phyloP scores from a whole-genome alignment of 106 monocot genomes.

The Allium cepa region DNA sequence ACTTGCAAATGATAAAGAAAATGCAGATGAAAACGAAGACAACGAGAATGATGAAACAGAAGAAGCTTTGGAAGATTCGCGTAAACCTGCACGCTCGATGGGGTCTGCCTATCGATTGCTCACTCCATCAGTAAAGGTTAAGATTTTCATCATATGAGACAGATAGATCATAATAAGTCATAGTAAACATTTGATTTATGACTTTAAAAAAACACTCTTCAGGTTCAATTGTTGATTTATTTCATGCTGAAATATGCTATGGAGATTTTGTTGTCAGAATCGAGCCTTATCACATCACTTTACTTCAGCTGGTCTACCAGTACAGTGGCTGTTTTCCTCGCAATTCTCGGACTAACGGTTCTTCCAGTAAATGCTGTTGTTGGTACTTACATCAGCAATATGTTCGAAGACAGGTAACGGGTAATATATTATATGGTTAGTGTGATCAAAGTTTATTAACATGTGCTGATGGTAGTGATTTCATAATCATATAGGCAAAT shows the following conservation, averaged over 20 bases:
- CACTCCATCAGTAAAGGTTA: conserved; percentile 48
- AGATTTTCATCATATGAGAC: not conserved
- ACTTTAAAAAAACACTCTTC: not conserved
- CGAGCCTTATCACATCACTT: conserved; percentile 34
- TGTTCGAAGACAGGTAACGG: conserved; percentile 44
- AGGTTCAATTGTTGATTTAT: conserved; percentile 50
- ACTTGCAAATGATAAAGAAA: conserved; percentile 20
- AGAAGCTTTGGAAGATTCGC: conserved; percentile 24
- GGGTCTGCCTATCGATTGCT: conserved; percentile 33
- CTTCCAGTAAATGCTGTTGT: conserved; percentile 45
- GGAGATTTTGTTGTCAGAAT: conserved; percentile 47
- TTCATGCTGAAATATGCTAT: conserved; percentile 52
- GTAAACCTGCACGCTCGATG: conserved; percentile 22
- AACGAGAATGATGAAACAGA: conserved; percentile 33
- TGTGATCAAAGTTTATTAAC: not conserved
- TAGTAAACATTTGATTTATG: too few species aligned
- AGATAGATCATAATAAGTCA: too few species aligned
- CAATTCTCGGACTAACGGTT: conserved; percentile 42
- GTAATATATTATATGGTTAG: not conserved
- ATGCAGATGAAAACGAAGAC: conserved; percentile 24
- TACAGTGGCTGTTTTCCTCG: conserved; percentile 33
- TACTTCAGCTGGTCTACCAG: conserved; percentile 48
- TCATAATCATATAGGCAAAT: conserved; percentile 30
- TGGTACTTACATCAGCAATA: conserved; percentile 37
- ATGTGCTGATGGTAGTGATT: not conserved